Base-by-base conservation (phyloP, 805 yeast species). In the Wickerhamiella spandovensis region DNA sequence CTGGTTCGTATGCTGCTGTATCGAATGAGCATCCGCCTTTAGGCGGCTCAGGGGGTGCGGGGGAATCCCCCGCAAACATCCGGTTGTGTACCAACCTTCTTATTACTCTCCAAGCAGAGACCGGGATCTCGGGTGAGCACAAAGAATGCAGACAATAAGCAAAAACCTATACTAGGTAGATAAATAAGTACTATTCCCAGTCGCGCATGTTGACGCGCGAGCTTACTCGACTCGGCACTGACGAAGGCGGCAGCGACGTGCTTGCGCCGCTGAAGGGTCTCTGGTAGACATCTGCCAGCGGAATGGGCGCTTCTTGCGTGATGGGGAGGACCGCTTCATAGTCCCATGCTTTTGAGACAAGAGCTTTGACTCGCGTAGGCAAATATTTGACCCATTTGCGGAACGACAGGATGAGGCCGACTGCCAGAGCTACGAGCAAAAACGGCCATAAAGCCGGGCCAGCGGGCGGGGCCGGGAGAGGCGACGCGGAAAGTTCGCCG, bases 121-220 rank as follows among this genome's bases (percentile, higher is more conserved):
- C n/a, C n/a, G n/a, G n/a, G n/a, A n/a, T n/a, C n/a, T n/a, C n/a
- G n/a, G n/a, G n/a, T n/a, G n/a, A n/a, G n/a, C n/a, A n/a, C n/a
- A n/a, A n/a, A n/a, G n/a, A n/a, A n/a, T n/a, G n/a, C n/a, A n/a
- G n/a, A n/a, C n/a, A n/a, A n/a, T n/a, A n/a, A 25, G 10, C 30
- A 10, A 8, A 5, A 39, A 7, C 25, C 8, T 37, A 37, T 37
- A 8, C 20, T 38, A 12, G 39, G 17, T 20, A 22, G 24, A 47
- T 47, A 28, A 24, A 23, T 15, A 28, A 24, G 12, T 32, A 42
- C 30, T 43, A 23, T 18, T 50, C 50, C 50, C 47, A 47, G 6
- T 52, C 54, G 39, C 54, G 54, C 46, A 58, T 25, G 41, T 52
- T 57, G 21, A 53, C 37, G 38, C 62, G 53, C 10, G 60, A 54